A percentile compares a stretch with the other conserved stretches of the same genome.
Conservation (phyloP, 2,329 filamentous ascomycete genomes). For the Trichoderma breve region DNA sequence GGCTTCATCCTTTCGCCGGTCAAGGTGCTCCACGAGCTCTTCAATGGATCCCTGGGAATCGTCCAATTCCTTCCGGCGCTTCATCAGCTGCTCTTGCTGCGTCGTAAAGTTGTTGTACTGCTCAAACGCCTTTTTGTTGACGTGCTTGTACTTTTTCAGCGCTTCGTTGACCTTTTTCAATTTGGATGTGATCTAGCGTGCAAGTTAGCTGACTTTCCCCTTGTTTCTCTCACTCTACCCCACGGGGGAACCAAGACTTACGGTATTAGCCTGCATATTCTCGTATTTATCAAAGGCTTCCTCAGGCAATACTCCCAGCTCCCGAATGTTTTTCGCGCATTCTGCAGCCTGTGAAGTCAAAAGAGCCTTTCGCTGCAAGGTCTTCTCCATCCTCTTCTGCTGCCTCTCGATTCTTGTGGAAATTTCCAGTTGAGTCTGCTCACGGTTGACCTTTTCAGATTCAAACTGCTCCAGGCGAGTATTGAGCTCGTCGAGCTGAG, state of each 20-base stretch:
- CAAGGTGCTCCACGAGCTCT: slow-evolving; percentile 86
- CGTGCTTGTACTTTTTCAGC: slow-evolving; percentile 93
- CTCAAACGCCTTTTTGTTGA: slow-evolving; percentile 99
- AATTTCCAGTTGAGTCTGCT: slow-evolving; percentile 72
- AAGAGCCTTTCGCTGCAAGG: slow-evolving; percentile 80
- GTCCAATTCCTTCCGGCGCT: slow-evolving; percentile 83
- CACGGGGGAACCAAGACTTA: slow-evolving; percentile 40
- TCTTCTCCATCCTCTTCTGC: slow-evolving; percentile 89
- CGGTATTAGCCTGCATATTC: slow-evolving; percentile 73
- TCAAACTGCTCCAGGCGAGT: slow-evolving; percentile 57
- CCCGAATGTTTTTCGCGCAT: slow-evolving; percentile 83
- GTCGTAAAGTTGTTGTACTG: slow-evolving; percentile 97
- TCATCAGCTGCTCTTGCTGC: slow-evolving; percentile 82
- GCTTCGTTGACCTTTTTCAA: slow-evolving; percentile 90
- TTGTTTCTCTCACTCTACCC: no score
- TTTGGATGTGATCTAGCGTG: slow-evolving; percentile 54
- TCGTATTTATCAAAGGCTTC: slow-evolving; percentile 92
- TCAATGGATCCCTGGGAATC: slow-evolving; percentile 84
- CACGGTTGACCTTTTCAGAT: slow-evolving; percentile 57
- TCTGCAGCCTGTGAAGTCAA: slow-evolving; percentile 75
- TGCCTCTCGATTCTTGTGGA: slow-evolving; percentile 77
- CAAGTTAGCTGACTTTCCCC: slow-evolving; percentile 17
- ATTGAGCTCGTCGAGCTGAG: slow-evolving; percentile 58
- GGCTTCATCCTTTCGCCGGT: slow-evolving; percentile 94
- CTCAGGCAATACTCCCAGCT: slow-evolving; percentile 88